Conservation (phyloP, 2,329 filamentous ascomycete genomes). For the Hypoxylon sp. region DNA sequence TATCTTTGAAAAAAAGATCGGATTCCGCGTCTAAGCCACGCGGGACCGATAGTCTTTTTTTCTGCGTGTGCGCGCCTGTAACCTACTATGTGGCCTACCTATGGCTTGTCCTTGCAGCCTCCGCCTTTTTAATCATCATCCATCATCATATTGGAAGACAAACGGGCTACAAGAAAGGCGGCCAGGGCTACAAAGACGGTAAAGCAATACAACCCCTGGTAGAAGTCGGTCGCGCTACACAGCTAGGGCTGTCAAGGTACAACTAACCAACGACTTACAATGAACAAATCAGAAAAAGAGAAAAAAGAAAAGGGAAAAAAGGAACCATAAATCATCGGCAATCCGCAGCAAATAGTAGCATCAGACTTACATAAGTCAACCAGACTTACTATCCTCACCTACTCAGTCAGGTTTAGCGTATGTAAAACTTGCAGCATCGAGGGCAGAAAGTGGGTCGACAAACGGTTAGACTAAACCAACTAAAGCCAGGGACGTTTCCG, state of each 20-base stretch:
- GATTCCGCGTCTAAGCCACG: constrained; percentile 35
- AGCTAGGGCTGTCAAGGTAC: constrained; percentile 27
- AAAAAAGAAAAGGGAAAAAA: neutral
- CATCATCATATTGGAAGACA: neutral
- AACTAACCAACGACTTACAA: constrained; percentile 1
- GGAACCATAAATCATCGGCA: no score
- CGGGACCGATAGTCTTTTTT: constrained; percentile 17
- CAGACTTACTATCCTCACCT: neutral
- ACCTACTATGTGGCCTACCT: constrained; percentile 18
- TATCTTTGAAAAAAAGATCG: constrained; percentile 11
- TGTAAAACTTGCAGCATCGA: constrained; percentile 6
- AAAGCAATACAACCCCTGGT: constrained; percentile 2
- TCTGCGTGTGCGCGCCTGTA: no score
- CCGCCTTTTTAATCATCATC: constrained; percentile 27
- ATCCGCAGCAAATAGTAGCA: no score
- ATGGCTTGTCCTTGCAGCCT: constrained; percentile 28
- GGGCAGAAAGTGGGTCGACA: constrained; percentile 10
- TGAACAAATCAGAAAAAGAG: neutral
- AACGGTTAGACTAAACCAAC: constrained; percentile 25
- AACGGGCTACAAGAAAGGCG: constrained; percentile 20
- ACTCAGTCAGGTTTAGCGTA: neutral
- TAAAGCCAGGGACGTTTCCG: constrained; percentile 20
- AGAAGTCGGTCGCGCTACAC: constrained; percentile 27
- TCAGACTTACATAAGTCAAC: constrained; percentile 30
- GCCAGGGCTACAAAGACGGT: constrained; percentile 9